Base-by-base conservation (phyloP, 2,329 filamentous ascomycete genomes). In the Ramularia collo-cygni region DNA sequence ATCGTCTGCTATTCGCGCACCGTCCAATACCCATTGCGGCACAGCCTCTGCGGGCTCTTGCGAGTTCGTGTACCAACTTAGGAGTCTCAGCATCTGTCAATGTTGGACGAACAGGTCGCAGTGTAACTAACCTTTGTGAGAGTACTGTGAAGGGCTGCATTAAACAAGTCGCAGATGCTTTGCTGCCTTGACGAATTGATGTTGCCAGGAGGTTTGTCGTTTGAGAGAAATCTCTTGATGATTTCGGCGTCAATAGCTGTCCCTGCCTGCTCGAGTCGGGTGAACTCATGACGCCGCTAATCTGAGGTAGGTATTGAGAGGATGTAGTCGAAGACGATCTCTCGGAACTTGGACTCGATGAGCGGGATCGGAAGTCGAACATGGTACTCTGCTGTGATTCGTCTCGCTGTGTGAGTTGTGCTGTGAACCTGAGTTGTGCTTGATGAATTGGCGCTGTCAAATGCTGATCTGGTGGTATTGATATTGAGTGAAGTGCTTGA, bases 101-200 rank as follows among this genome's bases (percentile, higher is more conserved):
- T 14, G 17, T 18, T 28, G 16, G 9, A 12, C 15, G 26, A 14
- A 19, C 14, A 26, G 28, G 7, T 21, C n/a, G n/a, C n/a, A n/a
- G n/a, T n/a, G n/a, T n/a, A n/a, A 30, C 42, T 32, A 24, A 47
- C 44, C 42, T 47, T 36, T 47, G 44, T 33, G 44, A 47, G n/a
- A 47, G 35, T 15, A 47, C 42, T 16, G 30, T 44, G n/a, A 44
- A 32, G 26, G 41, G 38, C 19, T 47, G 44, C 4, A 44, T 36
- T 9, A 47, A 19, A 37, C 44, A 47, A 19, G 44, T 47, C 9
- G 44, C 44, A 14, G 35, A 37, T 17, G 44, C 42, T 36, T 47
- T 47, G 15, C 31, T 13, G 31, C 31, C 14, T 10, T 19, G 31
- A 15, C 15, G 13, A 13, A 15, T 16, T 14, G 29, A 31, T 18